These are phyloP conservation scores for Aspergillus diversus DNA, from an alignment of 495 filamentous ascomycete species.

Conservation along the genomic window DNA sequence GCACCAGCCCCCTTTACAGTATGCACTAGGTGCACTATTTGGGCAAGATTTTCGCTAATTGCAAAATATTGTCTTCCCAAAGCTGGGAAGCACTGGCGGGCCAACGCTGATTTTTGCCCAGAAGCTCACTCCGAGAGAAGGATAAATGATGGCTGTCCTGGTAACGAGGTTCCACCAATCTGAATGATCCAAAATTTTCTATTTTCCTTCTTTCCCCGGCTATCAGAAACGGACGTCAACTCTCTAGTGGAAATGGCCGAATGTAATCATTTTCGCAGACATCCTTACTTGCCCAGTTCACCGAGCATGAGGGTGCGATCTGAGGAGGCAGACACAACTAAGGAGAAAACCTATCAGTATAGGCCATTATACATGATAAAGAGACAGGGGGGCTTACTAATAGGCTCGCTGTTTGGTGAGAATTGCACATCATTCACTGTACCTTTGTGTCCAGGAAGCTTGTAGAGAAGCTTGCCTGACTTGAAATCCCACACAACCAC, in stretches of 20 bases:
- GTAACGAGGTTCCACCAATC: no score
- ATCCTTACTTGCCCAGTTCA: conserved; percentile 65
- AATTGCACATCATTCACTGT: conserved; percentile 95
- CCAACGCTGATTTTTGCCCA: not conserved
- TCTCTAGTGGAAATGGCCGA: no score
- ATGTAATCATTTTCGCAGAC: not conserved
- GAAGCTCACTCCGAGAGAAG: not conserved
- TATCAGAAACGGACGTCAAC: no score
- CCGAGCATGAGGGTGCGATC: conserved; percentile 79
- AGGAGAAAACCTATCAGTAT: conserved; percentile 17
- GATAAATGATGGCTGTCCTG: no score
- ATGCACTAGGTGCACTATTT: not conserved
- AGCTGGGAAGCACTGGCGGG: not conserved
- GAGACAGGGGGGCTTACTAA: conserved; percentile 68
- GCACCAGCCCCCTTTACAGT: not conserved
- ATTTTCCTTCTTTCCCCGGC: no score
- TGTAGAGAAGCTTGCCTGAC: conserved; percentile 85
- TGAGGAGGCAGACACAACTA: conserved; percentile 85
- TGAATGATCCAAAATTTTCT: no score
- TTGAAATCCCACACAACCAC: conserved; percentile 88
- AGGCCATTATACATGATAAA: not conserved
- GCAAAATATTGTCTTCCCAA: no score
- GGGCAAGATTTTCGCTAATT: no score
- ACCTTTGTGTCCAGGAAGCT: conserved; percentile 93
- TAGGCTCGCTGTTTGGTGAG: conserved; percentile 78